Base-by-base conservation (phyloP, 192 early-diverging fungal genomes). In the Kappamyces sp. region DNA sequence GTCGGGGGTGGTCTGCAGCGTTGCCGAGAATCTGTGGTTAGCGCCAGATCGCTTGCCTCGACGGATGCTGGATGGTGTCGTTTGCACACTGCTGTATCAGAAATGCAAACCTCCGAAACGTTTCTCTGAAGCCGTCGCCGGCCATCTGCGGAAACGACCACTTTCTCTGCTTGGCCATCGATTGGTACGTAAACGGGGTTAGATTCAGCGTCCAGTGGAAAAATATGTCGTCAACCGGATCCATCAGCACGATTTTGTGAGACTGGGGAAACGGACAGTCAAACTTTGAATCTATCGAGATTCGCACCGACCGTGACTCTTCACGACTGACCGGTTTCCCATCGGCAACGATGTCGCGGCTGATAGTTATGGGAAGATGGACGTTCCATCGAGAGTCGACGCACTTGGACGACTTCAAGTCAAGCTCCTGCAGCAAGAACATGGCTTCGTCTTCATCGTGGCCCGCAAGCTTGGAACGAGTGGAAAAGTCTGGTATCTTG, bases 141-240 rank as follows among this genome's bases (percentile, higher is more conserved):
- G 55, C 55, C 39, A 31, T 12, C 0, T 39, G 4, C 9, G 30
- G 33, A 14, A 58, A 45, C 6, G 9, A 34, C 55, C 55, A 58
- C 36, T 58, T 38, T 46, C 45, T 58, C 9, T 38, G 41, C 6
- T 45, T 45, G 9, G 47, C 7, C 33, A 58, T 30, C 2, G 55
- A 15, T 34, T 45, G 45, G 42, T 34, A 58, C 3, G 55, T 34
- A 15, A 58, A 58, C 29, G 36, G 33, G 4, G 33, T 58, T 34
- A 42, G 47, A 43, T 45, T 32, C 32, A 58, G 47, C n/a, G 55
- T 58, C 55, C 55, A 58, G 55, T 58, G 55, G 45, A 58, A 58
- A 34, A 58, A 58, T 5, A 58, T 42, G 47, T 58, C 55, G 35
- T 58, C 42, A 4, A 58, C 22, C 12, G 55, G 55, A 58, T 32